phyloP scores from a whole-genome alignment of 768 basidiomycete species.

The Boletus subparvulus region DNA sequence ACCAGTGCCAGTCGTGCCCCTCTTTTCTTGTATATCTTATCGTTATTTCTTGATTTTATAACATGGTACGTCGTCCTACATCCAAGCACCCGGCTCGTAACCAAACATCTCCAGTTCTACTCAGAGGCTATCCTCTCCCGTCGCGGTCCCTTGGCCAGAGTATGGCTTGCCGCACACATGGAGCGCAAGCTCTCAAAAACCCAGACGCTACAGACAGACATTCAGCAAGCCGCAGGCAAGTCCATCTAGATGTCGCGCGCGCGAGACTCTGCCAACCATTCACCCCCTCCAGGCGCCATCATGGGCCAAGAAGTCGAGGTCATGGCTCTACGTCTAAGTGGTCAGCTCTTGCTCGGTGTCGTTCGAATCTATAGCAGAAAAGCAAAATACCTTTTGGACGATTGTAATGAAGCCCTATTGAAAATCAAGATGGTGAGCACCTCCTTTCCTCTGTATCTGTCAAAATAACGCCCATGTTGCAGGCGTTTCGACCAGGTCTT shows the following conservation, averaged over 20 bases:
- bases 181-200: constrained; percentile 96
- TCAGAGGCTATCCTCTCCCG: constrained; percentile 93
- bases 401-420: constrained; percentile 93
- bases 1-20: background rate
- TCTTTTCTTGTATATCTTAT: constrained; percentile 21
- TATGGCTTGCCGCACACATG: constrained; percentile 99
- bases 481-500: constrained; percentile 93
- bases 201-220: constrained; percentile 92
- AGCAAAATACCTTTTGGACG: constrained; percentile 95
- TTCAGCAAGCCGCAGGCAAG: constrained; percentile 86
- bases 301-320: constrained; percentile 89
- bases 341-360: constrained; percentile 93
- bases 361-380: constrained; percentile 97
- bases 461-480: constrained; percentile 2
- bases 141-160: constrained; percentile 90
- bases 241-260: background rate
- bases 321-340: constrained; percentile 95
- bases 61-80: constrained; percentile 20
- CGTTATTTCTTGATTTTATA: constrained; percentile 19
- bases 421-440: constrained; percentile 87
- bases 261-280: background rate
- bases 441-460: background rate
- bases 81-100: background rate
- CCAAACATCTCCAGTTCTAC: constrained; percentile 63
- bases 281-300: constrained; percentile 66